These are phyloP conservation scores for Vitellaria paradoxa DNA, from an alignment of 179 eudicot genomes.

Conservation along the genomic window DNA sequence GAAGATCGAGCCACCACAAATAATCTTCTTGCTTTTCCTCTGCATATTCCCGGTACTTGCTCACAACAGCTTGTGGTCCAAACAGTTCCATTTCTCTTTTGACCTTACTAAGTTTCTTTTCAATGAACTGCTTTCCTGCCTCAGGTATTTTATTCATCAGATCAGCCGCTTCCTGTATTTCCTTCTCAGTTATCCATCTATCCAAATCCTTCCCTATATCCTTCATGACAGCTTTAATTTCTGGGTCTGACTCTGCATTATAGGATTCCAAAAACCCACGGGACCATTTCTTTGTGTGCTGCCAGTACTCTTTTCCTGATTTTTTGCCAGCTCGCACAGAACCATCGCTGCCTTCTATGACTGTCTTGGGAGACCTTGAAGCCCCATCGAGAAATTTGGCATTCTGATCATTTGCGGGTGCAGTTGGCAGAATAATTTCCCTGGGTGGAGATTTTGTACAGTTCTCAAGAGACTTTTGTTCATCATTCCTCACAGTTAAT, in stretches of 20 bases:
- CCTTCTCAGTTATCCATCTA: constrained; percentile 88
- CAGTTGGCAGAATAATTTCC: constrained; percentile 19
- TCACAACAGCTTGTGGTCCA: constrained; percentile 91
- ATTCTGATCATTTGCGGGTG: constrained; percentile 26
- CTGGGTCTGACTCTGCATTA: constrained; percentile 82
- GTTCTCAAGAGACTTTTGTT: constrained; percentile 23
- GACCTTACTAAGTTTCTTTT: constrained; percentile 68
- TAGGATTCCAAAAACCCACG: constrained; percentile 75
- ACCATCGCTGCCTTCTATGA: constrained; percentile 87
- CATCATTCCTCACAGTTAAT: constrained; percentile 16
- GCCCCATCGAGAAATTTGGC: constrained; percentile 17
- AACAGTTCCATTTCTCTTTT: constrained; percentile 87
- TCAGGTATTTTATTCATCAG: constrained; percentile 64
- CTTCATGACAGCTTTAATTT: constrained; percentile 69
- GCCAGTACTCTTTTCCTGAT: constrained; percentile 88
- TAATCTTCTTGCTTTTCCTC: constrained; percentile 84
- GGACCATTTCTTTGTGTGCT: constrained; percentile 94
- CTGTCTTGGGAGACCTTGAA: constrained; percentile 46
- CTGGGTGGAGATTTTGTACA: constrained; percentile 28
- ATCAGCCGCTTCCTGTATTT: constrained; percentile 72
- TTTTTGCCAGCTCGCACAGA: constrained; percentile 74
- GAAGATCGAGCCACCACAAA: constrained; percentile 97
- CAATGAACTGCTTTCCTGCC: constrained; percentile 45
- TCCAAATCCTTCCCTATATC: constrained; percentile 95
- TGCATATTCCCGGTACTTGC: constrained; percentile 80